Evolutionary conservation across 2,329 filamentous ascomycete genomes (phyloP), one percentile per base, ranked within the genome.

Genomic region (Pseudocercospora ulei): DNA sequence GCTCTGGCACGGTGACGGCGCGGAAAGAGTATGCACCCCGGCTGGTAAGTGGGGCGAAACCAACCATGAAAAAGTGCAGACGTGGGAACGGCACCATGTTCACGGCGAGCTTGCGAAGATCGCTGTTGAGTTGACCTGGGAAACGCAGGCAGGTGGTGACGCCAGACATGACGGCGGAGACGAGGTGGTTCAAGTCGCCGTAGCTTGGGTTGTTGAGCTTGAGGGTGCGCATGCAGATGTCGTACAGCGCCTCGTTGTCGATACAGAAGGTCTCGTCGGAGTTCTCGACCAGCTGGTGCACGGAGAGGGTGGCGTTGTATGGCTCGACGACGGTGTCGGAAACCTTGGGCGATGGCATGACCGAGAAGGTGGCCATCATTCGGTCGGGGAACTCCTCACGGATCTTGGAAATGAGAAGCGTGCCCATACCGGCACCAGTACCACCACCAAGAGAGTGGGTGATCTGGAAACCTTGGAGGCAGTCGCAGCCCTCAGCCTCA

Each of bases 61-160:
- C 90, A 66, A 98, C 90, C 90, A 98, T 98, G 80, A 98, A 98
- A 81, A 98, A 98, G 72, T 98, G 90, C 51, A 98, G 85, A 86
- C 90, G 90, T 56, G 90, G 90, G 83, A 98, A 98, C 50, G 90
- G 90, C 70, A 98, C 90, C 77, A 98, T 98, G 84, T 98, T 98
- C 70, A 98, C 90, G 56, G 90, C 90, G 62, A 98, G 73, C 77
- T 98, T 98, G 73, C 90, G 86, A 57, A 98, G 83, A 67, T 98
- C 90, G 64, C 90, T 98, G 83, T 98, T 98, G 56, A 98, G 82
- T 77, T 98, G 90, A 66, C 90, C 90, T 41, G 90, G 90, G 84
- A 98, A 98, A 70, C 90, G 90, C 64, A 98, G 75, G 67, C 85
- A 96, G 59, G 90, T 96, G 64, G 90, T 95, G 61, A 98, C 85